phyloP scores from a whole-genome alignment of 768 basidiomycete genomes.

The Sarcomyxa edulis region DNA sequence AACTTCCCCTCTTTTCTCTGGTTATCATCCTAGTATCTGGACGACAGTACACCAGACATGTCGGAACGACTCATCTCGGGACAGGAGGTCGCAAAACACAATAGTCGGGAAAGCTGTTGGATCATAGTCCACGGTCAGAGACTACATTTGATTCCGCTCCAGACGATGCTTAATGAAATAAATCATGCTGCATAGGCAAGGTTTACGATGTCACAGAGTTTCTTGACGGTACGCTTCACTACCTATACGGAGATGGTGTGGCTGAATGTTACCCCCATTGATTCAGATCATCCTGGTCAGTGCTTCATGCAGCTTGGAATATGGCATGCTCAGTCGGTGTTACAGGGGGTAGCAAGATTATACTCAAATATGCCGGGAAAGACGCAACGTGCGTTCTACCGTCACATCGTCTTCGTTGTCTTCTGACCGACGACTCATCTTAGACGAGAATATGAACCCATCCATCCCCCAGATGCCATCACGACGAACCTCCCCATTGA shows the following conservation, averaged over 20 bases:
- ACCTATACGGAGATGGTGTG: no score
- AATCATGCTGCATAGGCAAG: slow-evolving; percentile 40
- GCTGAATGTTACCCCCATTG: not conserved
- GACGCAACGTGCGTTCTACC: slow-evolving; percentile 70
- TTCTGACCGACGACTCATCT: no score
- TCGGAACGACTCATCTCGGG: slow-evolving; percentile 28
- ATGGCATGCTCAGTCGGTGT: slow-evolving; percentile 5
- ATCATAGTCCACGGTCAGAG: slow-evolving; percentile 77
- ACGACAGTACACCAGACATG: slow-evolving; percentile 5
- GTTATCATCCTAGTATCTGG: slow-evolving; percentile 31
- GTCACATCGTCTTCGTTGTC: no score
- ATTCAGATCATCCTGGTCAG: slow-evolving; percentile 59
- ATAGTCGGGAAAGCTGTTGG: slow-evolving; percentile 63
- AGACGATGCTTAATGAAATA: not conserved
- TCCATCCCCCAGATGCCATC: slow-evolving; percentile 84
- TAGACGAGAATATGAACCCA: slow-evolving; percentile 79
- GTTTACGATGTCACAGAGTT: slow-evolving; percentile 81
- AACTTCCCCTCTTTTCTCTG: slow-evolving; percentile 2
- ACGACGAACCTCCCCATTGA: slow-evolving; percentile 74
- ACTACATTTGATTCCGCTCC: not conserved
- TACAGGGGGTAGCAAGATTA: slow-evolving; percentile 75
- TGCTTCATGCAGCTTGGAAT: not conserved
- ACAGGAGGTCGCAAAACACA: slow-evolving; percentile 49
- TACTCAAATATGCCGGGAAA: slow-evolving; percentile 84
- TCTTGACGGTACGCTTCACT: slow-evolving; percentile 49